phyloP scores from a whole-genome alignment of 2,329 filamentous ascomycete genomes.

The Sclerotinia glacialis region DNA sequence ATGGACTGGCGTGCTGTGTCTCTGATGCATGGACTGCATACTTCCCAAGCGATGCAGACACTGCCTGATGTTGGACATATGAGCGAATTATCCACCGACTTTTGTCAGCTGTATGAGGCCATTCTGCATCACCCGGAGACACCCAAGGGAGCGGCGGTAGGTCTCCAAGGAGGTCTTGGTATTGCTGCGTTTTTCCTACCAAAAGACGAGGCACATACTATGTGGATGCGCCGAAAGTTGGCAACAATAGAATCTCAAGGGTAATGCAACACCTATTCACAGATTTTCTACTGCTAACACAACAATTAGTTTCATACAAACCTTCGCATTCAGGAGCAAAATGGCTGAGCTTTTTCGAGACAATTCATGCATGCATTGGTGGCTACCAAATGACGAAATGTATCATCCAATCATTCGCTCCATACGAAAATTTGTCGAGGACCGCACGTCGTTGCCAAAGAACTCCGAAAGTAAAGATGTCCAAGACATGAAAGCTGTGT shows the following conservation, averaged over 20 bases:
- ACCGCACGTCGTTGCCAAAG: slow-evolving; percentile 63
- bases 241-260: slow-evolving; percentile 74
- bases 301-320: slow-evolving; percentile 73
- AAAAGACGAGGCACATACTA: slow-evolving; percentile 65
- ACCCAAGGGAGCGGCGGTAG: slow-evolving; percentile 67
- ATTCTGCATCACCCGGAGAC: slow-evolving; percentile 69
- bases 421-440: slow-evolving; percentile 77
- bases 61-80: slow-evolving; percentile 52
- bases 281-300: slow-evolving; percentile 11
- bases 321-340: slow-evolving; percentile 66
- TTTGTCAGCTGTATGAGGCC: slow-evolving; percentile 76
- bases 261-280: slow-evolving; percentile 48
- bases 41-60: slow-evolving; percentile 52
- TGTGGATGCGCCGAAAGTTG: slow-evolving; percentile 79
- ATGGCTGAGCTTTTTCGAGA: slow-evolving; percentile 76
- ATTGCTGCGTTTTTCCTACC: slow-evolving; percentile 79
- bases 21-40: slow-evolving; percentile 77
- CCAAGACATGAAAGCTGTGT: slow-evolving; percentile 72
- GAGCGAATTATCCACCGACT: slow-evolving; percentile 60
- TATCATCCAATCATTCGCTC: slow-evolving; percentile 71
- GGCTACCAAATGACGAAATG: slow-evolving; percentile 80
- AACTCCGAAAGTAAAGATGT: slow-evolving; percentile 62
- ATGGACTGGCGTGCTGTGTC: slow-evolving; percentile 77
- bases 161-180: slow-evolving; percentile 71
- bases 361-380: slow-evolving; percentile 74